Conservation (phyloP, 805 yeast species). For the Yamadazyma nakazawae region DNA sequence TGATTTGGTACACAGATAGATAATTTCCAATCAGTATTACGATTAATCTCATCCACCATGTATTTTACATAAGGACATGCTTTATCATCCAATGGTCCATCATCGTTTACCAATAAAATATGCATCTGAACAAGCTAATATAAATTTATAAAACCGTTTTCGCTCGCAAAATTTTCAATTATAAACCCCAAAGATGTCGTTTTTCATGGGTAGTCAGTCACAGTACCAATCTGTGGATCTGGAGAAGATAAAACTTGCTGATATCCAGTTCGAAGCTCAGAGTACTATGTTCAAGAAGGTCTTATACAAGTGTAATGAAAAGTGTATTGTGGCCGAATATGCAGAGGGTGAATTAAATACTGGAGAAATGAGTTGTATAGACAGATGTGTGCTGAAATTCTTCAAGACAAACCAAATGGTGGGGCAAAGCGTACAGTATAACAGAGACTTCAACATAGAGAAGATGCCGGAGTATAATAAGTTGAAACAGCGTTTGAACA, state of each 20-base stretch:
- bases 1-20: constrained; percentile 84
- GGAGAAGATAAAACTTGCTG: constrained; percentile 60
- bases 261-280: constrained; percentile 66
- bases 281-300: constrained; percentile 54
- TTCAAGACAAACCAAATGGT: constrained; percentile 66
- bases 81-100: constrained; percentile 83
- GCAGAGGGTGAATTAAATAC: constrained; percentile 81
- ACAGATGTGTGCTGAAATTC: constrained; percentile 82
- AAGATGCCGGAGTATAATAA: constrained; percentile 43
- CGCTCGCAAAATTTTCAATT: constrained; percentile 1
- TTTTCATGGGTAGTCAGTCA: constrained; percentile 50
- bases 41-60: constrained; percentile 64
- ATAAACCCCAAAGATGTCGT: constrained; percentile 47
- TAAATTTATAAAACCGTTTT: neutral
- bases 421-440: constrained; percentile 49
- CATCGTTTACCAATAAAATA: constrained; percentile 80
- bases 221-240: constrained; percentile 49
- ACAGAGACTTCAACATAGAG: constrained; percentile 14
- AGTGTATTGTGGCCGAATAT: constrained; percentile 84
- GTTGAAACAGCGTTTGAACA: constrained; percentile 7
- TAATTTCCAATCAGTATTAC: constrained; percentile 76
- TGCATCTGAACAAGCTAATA: constrained; percentile 32
- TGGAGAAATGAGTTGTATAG: constrained; percentile 80
- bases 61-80: constrained; percentile 84
- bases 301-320: constrained; percentile 58